Evolutionary conservation across 305 asterid species (phyloP).

Genomic region (Fraxinus ornus): DNA sequence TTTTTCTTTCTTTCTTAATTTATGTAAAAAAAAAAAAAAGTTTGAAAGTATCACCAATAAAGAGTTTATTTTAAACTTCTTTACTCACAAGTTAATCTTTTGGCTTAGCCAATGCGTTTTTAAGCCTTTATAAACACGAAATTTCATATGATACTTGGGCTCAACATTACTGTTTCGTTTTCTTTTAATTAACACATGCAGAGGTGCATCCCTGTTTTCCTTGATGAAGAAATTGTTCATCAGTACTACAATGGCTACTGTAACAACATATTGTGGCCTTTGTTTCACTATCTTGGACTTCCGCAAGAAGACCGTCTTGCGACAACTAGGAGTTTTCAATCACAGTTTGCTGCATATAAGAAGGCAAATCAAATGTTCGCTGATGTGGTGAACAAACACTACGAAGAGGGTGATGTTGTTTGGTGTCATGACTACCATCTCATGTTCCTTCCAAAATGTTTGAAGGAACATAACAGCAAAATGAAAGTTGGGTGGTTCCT

Average conservation of each 20-base stretch:
- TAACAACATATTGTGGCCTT: constrained; percentile 91
- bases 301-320: constrained; percentile 97
- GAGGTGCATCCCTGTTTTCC: constrained; percentile 93
- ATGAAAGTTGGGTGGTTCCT: constrained; percentile 98
- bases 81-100: neutral
- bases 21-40: neutral
- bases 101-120: constrained; percentile 1
- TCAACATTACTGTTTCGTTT: constrained; percentile 11
- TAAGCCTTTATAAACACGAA: constrained; percentile 8
- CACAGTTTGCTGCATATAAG: constrained; percentile 84
- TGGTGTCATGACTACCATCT: constrained; percentile 98
- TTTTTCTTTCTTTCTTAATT: neutral
- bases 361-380: constrained; percentile 93
- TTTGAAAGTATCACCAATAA: neutral
- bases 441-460: constrained; percentile 87
- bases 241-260: constrained; percentile 95
- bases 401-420: constrained; percentile 85
- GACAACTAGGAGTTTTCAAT: constrained; percentile 89
- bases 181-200: constrained; percentile 31
- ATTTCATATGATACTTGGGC: constrained; percentile 6
- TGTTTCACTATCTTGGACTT: constrained; percentile 90
- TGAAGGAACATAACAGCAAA: constrained; percentile 65
- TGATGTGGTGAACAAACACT: constrained; percentile 76
- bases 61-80: neutral
- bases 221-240: constrained; percentile 88